Evolutionary conservation across 805 yeast species (phyloP), one percentile per base, ranked within the genome.

Genomic region (Suhomyces sp.): DNA sequence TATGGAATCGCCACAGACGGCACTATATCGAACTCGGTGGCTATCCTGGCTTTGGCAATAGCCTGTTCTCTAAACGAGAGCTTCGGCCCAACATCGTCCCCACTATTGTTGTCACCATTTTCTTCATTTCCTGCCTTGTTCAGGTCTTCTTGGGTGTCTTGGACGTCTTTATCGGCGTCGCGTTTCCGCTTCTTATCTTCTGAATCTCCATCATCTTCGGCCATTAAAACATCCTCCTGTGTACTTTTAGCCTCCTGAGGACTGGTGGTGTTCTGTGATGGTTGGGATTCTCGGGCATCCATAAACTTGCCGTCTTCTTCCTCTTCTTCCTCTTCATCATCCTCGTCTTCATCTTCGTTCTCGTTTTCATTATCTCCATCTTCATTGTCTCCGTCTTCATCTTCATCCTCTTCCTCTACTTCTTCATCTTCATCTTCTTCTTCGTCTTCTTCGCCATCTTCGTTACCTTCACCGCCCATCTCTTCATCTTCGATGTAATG

Each of bases 1-100:
- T 89, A 90, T 1, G 96, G 93, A 9, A 92, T 85, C 1, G 97
- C 97, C 19, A 88, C 96, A 9, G 87, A 81, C 0, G 99, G 98
- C 38, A 82, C 76, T 2, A 93, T 83, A 53, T 88, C 96, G 59
- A 85, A 84, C 1, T 81, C 71, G 2, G 78, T 73, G 7, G 90
- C 84, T 0, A 70, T 48, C 50, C 73, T 70, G 1, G 88, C 82
- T 27, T 81, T 80, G 33, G 66, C 66, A 3, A 73, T 61, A 2
- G 77, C 61, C 31, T 63, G 58, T 47, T 65, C 64, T 35, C 75
- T 58, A 44, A 66, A 57, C 31, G 54, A 44, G 22, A 53, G 52
- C 38, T 47, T 47, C 17, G 49, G 44, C 31, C 44, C 35, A 6
- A 10, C 22, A 19, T 15, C 50, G 46, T 48, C 38, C 29, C 41